These are phyloP conservation scores for Mycena chlorophos DNA, from an alignment of 768 basidiomycete species.

Conservation along the genomic window DNA sequence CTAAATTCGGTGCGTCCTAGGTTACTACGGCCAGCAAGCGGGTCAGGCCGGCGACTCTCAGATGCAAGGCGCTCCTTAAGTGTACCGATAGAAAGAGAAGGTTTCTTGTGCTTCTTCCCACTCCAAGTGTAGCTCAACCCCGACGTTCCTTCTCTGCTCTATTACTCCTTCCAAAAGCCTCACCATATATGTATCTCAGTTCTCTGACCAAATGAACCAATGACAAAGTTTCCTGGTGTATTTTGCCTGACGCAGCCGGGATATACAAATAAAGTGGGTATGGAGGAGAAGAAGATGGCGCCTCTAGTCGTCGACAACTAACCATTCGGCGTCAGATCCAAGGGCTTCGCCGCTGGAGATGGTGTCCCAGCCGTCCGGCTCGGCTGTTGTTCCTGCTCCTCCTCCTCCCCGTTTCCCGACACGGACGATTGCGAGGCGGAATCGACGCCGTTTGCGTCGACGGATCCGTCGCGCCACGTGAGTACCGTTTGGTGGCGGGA, in stretches of 20 bases:
- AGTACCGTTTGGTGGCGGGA: slow-evolving; percentile 65
- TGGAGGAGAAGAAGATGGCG: slow-evolving; percentile 24
- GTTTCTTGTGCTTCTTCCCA: slow-evolving; percentile 23
- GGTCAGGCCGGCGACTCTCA: slow-evolving; percentile 58
- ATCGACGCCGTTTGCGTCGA: slow-evolving; percentile 33
- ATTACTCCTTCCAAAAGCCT: slow-evolving; percentile 13
- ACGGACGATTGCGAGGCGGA: slow-evolving; percentile 36
- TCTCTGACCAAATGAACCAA: slow-evolving; percentile 14
- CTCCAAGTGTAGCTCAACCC: slow-evolving; percentile 22
- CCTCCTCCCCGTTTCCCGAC: slow-evolving; percentile 74
- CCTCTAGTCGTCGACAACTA: slow-evolving; percentile 58
- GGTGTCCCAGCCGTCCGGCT: slow-evolving; percentile 71
- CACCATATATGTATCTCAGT: slow-evolving; percentile 30
- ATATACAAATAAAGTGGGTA: slow-evolving; percentile 36
- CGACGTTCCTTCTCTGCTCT: slow-evolving; percentile 17
- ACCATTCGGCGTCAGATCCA: slow-evolving; percentile 92
- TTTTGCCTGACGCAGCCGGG: slow-evolving; percentile 12
- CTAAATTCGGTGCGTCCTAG: slow-evolving; percentile 37
- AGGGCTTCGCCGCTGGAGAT: slow-evolving; percentile 66
- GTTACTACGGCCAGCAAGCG: slow-evolving; percentile 80
- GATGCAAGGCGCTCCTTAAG: slow-evolving; percentile 51
- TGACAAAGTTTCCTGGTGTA: slow-evolving; percentile 5
- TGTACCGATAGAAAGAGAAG: slow-evolving; percentile 21
- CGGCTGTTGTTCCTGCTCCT: slow-evolving; percentile 45
- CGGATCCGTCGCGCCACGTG: slow-evolving; percentile 53